Percentiles rank a stretch among this genome's conserved stretches.
Evolutionary conservation across 768 basidiomycete species (phyloP).

Genomic region (Auriculariales sp.): DNA sequence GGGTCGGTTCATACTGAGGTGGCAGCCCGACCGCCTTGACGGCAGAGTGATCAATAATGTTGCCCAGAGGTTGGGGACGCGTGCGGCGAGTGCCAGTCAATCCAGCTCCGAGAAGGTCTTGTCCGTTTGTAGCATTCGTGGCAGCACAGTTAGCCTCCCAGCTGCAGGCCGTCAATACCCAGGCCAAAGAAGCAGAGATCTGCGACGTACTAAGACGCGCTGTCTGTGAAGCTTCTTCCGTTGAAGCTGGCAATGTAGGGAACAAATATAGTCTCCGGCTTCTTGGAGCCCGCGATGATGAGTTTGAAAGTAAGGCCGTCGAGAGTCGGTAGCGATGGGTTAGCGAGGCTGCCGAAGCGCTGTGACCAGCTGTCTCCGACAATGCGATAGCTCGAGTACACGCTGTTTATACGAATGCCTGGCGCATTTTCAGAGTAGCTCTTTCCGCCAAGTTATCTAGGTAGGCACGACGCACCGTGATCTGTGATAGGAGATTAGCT

Average conservation of each 20-base stretch:
- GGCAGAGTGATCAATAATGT: slow-evolving; percentile 28
- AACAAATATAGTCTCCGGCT: slow-evolving; percentile 31
- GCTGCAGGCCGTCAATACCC: slow-evolving; percentile 20
- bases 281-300: slow-evolving; percentile 30
- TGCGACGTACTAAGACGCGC: slow-evolving; percentile 31
- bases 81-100: slow-evolving; percentile 13
- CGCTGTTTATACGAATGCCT: slow-evolving; percentile 20
- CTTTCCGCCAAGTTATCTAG: background rate
- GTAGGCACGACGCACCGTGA: background rate
- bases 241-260: slow-evolving; percentile 37
- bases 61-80: slow-evolving; percentile 11
- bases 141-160: slow-evolving; percentile 48
- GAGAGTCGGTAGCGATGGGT: slow-evolving; percentile 32
- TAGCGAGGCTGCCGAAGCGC: slow-evolving; percentile 40
- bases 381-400: slow-evolving; percentile 43
- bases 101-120: slow-evolving; percentile 23
- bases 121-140: slow-evolving; percentile 32
- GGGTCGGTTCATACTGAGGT: slow-evolving; percentile 28
- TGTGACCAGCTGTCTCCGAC: slow-evolving; percentile 34
- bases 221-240: slow-evolving; percentile 36
- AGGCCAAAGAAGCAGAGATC: background rate
- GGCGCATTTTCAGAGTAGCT: slow-evolving; percentile 25
- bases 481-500: background rate
- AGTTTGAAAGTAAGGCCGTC: slow-evolving; percentile 33
- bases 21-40: slow-evolving; percentile 31